phyloP scores from a whole-genome alignment of 768 basidiomycete species.

The Termitomyces sp. region DNA sequence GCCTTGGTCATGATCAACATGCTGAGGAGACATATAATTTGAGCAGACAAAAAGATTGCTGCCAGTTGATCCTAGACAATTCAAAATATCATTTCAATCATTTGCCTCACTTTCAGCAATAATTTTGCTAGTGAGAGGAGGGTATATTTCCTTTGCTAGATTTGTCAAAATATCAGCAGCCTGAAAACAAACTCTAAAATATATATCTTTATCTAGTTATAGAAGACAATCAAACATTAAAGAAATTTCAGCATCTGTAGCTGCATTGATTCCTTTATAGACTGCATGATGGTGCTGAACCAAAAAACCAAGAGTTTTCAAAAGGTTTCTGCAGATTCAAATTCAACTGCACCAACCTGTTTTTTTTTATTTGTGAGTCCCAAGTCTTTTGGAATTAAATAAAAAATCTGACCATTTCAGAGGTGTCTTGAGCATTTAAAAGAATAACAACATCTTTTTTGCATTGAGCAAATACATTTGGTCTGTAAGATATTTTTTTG shows the following conservation, averaged over 20 bases:
- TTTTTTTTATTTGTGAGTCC: neutral
- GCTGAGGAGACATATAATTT: no score
- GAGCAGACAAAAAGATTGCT: no score
- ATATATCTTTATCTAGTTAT: neutral
- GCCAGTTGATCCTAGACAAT: no score
- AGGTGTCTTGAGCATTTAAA: neutral
- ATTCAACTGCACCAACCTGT: constrained; percentile 1
- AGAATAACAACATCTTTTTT: constrained; percentile 1
- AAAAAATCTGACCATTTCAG: neutral
- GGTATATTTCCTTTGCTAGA: neutral
- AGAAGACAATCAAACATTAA: neutral
- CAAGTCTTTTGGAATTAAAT: no score
- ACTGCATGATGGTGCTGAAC: neutral
- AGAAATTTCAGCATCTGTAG: neutral
- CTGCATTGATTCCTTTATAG: neutral
- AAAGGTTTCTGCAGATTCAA: neutral
- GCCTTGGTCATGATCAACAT: no score
- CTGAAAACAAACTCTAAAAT: neutral
- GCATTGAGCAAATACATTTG: neutral
- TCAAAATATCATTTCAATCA: no score
- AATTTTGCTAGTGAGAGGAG: neutral
- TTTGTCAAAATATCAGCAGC: neutral
- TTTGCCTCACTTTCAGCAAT: neutral
- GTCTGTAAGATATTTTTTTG: neutral
- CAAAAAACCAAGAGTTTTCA: neutral